These are phyloP conservation scores for Hydrangea macrophylla DNA, from an alignment of 148 eudicot species.

Conservation along the genomic window DNA sequence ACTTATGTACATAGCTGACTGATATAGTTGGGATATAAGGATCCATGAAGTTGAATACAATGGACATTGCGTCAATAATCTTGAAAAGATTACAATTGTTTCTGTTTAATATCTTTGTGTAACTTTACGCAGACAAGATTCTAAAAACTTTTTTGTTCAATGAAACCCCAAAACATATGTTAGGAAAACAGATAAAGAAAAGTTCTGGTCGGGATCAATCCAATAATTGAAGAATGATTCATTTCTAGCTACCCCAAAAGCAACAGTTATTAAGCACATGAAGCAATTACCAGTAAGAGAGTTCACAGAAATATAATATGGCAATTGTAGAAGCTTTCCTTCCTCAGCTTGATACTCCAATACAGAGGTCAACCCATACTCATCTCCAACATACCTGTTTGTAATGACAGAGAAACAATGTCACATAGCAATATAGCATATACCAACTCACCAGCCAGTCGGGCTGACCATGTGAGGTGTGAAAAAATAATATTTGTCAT, in stretches of 20 bases:
- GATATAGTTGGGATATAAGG: too few relatives aligned
- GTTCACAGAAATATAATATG: constrained; percentile 26
- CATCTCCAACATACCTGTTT: constrained; percentile 46
- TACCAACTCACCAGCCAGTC: constrained; percentile 5
- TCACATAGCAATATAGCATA: constrained; percentile 8
- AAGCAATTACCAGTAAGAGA: constrained; percentile 31
- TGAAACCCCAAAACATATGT: too few relatives aligned
- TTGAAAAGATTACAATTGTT: too few relatives aligned
- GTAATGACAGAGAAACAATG: constrained; percentile 9
- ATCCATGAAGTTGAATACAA: too few relatives aligned
- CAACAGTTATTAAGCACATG: not conserved
- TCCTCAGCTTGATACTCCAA: constrained; percentile 31
- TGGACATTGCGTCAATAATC: too few relatives aligned
- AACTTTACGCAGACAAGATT: too few relatives aligned
- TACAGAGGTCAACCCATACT: constrained; percentile 35
- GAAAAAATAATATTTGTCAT: constrained; percentile 5
- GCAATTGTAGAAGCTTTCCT: constrained; percentile 29
- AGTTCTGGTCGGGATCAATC: too few relatives aligned
- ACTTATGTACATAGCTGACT: too few relatives aligned
- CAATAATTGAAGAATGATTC: too few relatives aligned
- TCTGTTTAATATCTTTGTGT: too few relatives aligned
- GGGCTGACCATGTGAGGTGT: constrained; percentile 1
- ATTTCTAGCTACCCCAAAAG: not conserved
- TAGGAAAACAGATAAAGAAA: too few relatives aligned
- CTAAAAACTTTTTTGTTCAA: too few relatives aligned